Conservation (phyloP, 148 eudicot species). For the Silene uniflora region DNA sequence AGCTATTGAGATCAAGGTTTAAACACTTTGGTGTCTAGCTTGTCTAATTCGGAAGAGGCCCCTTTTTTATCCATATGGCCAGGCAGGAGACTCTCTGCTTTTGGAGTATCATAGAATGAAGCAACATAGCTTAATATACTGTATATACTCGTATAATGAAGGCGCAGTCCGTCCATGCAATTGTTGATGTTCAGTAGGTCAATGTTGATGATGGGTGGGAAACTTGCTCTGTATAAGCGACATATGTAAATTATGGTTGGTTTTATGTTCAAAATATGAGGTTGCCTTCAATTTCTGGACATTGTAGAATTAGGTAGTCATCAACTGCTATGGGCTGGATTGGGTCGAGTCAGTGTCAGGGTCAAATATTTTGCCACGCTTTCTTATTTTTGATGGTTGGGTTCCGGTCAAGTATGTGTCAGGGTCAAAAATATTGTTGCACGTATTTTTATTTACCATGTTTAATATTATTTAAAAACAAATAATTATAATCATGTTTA, state of each 20-base stretch:
- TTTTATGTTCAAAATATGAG: background rate
- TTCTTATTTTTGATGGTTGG: background rate
- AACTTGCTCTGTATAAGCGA: background rate
- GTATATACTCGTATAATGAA: background rate
- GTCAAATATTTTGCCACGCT: background rate
- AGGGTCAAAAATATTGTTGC: no score
- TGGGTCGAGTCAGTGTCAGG: background rate
- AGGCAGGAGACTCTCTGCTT: background rate
- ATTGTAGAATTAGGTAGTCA: background rate
- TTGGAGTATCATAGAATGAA: background rate
- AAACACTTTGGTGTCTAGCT: background rate
- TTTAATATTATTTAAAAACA: no score
- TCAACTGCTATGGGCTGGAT: background rate
- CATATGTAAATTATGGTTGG: background rate
- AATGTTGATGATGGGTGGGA: background rate
- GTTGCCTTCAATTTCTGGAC: background rate
- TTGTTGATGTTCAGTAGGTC: background rate
- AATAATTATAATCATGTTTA: background rate
- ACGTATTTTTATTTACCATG: no score
- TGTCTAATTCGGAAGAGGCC: background rate
- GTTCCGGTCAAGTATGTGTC: no score
- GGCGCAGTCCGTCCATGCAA: background rate
- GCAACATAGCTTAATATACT: background rate
- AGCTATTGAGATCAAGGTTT: background rate
- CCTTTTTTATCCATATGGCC: background rate